Evolutionary conservation across 2,329 filamentous ascomycete species (phyloP).

Genomic region (Ceratocystis destructans): DNA sequence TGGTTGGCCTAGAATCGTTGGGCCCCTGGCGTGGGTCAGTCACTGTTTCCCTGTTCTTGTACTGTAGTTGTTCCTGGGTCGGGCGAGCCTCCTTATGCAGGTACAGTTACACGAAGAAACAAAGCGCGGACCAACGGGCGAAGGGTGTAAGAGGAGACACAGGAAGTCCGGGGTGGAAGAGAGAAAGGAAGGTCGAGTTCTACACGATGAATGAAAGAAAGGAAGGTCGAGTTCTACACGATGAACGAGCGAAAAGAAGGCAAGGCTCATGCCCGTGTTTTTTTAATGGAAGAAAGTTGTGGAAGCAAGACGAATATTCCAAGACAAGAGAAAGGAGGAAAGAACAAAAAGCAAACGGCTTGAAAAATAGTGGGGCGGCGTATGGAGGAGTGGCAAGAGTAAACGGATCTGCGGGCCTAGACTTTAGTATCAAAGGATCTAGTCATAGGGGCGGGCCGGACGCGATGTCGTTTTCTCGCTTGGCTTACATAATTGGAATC

Average conservation of each 20-base stretch:
- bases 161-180: neutral
- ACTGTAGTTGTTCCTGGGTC: neutral
- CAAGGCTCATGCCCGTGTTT: neutral
- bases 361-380: too few species aligned
- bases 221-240: neutral
- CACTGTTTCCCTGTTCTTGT: neutral
- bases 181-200: neutral
- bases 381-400: too few species aligned
- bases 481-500: too few species aligned
- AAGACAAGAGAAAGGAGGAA: neutral
- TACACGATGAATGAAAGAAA: slow-evolving; percentile 18
- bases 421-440: too few species aligned
- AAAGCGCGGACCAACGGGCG: neutral
- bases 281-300: neutral
- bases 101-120: slow-evolving; percentile 1
- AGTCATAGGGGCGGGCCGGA: too few species aligned
- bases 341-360: neutral
- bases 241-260: slow-evolving; percentile 19
- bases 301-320: neutral
- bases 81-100: neutral
- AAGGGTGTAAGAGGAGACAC: slow-evolving; percentile 19
- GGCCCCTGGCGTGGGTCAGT: neutral
- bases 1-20: neutral
- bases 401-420: too few species aligned
- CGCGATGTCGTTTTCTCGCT: too few species aligned